Percentiles rank a stretch among this genome's conserved stretches.
phyloP scores from a whole-genome alignment of 2,329 filamentous ascomycete genomes.

The Cylindrodendrum hubeiense region DNA sequence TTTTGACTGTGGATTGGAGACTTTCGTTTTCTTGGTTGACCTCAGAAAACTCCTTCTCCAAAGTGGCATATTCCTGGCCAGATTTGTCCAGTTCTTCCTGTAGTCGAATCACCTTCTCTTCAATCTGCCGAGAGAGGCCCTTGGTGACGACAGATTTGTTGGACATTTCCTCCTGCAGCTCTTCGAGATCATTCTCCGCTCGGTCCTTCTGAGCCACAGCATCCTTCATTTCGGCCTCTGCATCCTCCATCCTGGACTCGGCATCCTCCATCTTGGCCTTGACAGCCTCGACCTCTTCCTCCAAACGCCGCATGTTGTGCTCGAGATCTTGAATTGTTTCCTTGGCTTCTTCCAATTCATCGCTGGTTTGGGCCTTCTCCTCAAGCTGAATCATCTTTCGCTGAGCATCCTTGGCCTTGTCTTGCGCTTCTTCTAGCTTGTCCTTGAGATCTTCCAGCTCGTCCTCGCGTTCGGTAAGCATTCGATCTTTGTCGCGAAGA shows the following conservation, averaged over 20 bases:
- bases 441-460: constrained; percentile 76
- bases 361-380: constrained; percentile 63
- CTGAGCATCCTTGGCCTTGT: constrained; percentile 69
- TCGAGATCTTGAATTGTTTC: constrained; percentile 72
- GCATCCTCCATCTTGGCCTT: constrained; percentile 68
- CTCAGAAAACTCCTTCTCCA: constrained; percentile 64
- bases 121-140: constrained; percentile 79
- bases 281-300: constrained; percentile 66
- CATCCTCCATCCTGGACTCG: constrained; percentile 57
- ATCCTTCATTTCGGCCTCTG: constrained; percentile 59
- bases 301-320: constrained; percentile 64
- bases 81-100: constrained; percentile 74
- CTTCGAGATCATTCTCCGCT: constrained; percentile 70
- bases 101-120: constrained; percentile 76
- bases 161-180: constrained; percentile 81
- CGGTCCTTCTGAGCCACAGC: constrained; percentile 67
- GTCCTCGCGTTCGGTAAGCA: constrained; percentile 80
- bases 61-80: constrained; percentile 60
- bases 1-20: constrained; percentile 58
- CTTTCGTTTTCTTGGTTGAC: constrained; percentile 61
- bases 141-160: constrained; percentile 84
- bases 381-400: constrained; percentile 67
- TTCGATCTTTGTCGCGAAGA: constrained; percentile 79
- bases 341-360: constrained; percentile 67
- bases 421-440: constrained; percentile 65